Evolutionary conservation across 2,329 filamentous ascomycete species (phyloP).

Genomic region (Bipolaris oryzae): DNA sequence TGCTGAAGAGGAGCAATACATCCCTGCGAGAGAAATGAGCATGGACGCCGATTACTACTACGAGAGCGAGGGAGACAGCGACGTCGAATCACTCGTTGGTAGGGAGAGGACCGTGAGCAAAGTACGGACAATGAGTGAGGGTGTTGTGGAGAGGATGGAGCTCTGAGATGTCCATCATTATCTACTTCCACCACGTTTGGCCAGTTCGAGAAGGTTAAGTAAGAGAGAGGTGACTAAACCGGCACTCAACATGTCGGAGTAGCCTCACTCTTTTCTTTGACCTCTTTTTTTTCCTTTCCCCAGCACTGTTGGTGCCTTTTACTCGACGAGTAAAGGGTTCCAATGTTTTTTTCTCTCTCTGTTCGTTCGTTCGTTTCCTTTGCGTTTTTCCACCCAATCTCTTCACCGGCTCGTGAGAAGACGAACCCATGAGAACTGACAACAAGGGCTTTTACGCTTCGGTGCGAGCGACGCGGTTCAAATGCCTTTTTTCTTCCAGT

Average conservation of each 20-base stretch:
- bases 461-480: constrained; percentile 30
- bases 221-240: not conserved
- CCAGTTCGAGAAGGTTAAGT: not conserved
- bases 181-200: not conserved
- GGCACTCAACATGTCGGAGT: constrained; percentile 3
- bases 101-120: constrained; percentile 49
- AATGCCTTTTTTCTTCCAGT: constrained; percentile 18
- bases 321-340: not conserved
- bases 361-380: not conserved
- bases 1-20: constrained; percentile 48
- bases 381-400: constrained; percentile 9
- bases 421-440: constrained; percentile 19
- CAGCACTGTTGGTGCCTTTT: not conserved
- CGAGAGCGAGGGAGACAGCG: constrained; percentile 41
- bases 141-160: constrained; percentile 60
- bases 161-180: constrained; percentile 43
- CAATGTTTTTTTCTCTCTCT: not conserved
- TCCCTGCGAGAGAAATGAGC: constrained; percentile 39
- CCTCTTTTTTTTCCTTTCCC: not conserved
- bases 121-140: constrained; percentile 60
- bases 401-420: constrained; percentile 27
- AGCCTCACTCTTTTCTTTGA: not conserved
- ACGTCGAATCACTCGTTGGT: constrained; percentile 40
- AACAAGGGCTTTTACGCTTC: constrained; percentile 27
- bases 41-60: constrained; percentile 41